Evolutionary conservation across 148 eudicot genomes (phyloP).

Genomic region (Camellia granthamiana): DNA sequence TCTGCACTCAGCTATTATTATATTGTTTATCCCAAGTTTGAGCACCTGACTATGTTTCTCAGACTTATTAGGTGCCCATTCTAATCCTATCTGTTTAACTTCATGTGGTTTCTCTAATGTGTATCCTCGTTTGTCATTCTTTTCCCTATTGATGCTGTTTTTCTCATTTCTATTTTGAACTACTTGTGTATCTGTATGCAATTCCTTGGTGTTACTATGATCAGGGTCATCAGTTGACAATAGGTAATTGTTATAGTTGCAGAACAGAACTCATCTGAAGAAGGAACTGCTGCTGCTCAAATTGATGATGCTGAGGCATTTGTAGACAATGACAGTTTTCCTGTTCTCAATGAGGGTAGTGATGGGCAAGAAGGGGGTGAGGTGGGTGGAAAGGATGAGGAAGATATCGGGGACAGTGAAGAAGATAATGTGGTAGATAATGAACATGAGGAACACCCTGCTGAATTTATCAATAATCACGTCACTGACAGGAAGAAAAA

Average conservation of each 20-base stretch:
- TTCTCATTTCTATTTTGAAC: not conserved
- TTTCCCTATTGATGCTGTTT: not conserved
- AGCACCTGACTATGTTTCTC: not conserved
- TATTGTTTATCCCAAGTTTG: not conserved
- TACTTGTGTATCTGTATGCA: not conserved
- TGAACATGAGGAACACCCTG: conserved; percentile 16
- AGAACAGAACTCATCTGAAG: conserved; percentile 12
- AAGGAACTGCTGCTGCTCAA: conserved; percentile 18
- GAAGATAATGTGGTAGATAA: not conserved
- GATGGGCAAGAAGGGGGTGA: conserved; percentile 17
- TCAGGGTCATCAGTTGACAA: not conserved
- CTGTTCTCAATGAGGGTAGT: not conserved
- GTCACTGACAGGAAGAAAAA: conserved; percentile 16
- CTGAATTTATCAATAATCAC: not conserved
- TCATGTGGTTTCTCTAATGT: not conserved
- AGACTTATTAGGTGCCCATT: not conserved
- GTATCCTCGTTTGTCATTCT: not conserved
- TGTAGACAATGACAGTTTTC: not conserved
- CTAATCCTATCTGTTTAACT: not conserved
- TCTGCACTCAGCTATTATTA: not conserved
- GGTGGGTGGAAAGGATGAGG: conserved; percentile 3
- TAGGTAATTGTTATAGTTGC: conserved; percentile 13
- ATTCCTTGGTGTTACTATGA: not conserved
- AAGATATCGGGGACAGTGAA: not conserved
- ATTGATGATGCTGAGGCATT: not conserved